phyloP scores from a whole-genome alignment of 441 rosid species.

The Bocquillonia castaneifolia region DNA sequence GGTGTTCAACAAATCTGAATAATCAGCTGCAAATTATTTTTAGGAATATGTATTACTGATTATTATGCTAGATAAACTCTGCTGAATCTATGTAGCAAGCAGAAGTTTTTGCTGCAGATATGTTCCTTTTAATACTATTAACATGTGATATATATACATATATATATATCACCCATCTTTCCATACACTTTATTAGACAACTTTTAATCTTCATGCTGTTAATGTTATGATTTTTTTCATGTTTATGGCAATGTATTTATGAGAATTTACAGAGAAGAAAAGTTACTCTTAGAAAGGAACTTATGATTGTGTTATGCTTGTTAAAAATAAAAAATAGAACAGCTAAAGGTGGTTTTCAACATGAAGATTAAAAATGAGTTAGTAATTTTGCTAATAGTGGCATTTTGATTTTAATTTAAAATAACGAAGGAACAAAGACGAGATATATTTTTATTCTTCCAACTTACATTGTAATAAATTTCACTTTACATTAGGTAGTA shows the following conservation, averaged over 20 bases:
- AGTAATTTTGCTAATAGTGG: neutral
- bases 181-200: neutral
- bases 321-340: neutral
- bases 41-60: neutral
- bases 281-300: neutral
- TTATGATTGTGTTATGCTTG: neutral
- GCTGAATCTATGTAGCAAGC: neutral
- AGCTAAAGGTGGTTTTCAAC: neutral
- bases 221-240: neutral
- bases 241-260: neutral
- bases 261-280: neutral
- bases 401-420: neutral
- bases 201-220: neutral
- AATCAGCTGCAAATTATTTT: neutral
- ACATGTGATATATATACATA: neutral
- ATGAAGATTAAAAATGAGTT: neutral
- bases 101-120: no score
- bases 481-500: neutral
- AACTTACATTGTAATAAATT: neutral
- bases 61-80: neutral
- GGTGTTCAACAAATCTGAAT: no score
- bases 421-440: neutral
- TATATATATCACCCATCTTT: neutral
- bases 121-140: no score
- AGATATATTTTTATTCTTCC: neutral